Percentiles rank a stretch among this genome's conserved stretches.
phyloP scores from a whole-genome alignment of 495 filamentous ascomycete species.

The Aspergillus diversus region DNA sequence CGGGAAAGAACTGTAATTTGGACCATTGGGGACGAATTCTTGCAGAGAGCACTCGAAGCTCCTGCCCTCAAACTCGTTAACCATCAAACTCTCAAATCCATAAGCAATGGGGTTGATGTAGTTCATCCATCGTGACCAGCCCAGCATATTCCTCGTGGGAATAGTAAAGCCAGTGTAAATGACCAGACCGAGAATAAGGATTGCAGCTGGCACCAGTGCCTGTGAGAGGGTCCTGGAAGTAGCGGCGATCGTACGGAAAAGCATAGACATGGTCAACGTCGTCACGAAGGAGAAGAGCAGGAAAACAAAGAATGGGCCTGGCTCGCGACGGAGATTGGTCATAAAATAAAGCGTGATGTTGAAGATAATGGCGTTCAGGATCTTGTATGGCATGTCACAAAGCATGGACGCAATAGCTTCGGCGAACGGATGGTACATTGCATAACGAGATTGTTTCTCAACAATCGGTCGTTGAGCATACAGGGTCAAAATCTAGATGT shows the following conservation, averaged over 20 bases:
- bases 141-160: constrained; percentile 54
- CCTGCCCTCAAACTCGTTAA: constrained; percentile 64
- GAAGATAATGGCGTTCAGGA: constrained; percentile 54
- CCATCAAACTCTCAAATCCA: constrained; percentile 54
- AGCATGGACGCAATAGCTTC: constrained; percentile 66
- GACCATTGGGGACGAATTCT: constrained; percentile 46
- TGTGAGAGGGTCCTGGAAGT: constrained; percentile 56
- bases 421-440: constrained; percentile 68
- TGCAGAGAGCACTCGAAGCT: constrained; percentile 53
- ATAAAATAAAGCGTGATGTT: constrained; percentile 67
- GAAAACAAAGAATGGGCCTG: constrained; percentile 63
- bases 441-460: constrained; percentile 68
- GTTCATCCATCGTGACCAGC: constrained; percentile 60
- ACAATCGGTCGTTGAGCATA: constrained; percentile 69
- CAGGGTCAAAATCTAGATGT: constrained; percentile 58
- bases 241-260: constrained; percentile 57
- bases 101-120: constrained; percentile 55
- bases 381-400: constrained; percentile 63
- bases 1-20: constrained; percentile 26
- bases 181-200: constrained; percentile 55
- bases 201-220: constrained; percentile 55
- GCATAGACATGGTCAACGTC: constrained; percentile 63
- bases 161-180: constrained; percentile 59
- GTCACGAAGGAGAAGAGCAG: constrained; percentile 58
- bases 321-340: constrained; percentile 52